phyloP scores from a whole-genome alignment of 306 rosid genomes.

The Corylus americana region DNA sequence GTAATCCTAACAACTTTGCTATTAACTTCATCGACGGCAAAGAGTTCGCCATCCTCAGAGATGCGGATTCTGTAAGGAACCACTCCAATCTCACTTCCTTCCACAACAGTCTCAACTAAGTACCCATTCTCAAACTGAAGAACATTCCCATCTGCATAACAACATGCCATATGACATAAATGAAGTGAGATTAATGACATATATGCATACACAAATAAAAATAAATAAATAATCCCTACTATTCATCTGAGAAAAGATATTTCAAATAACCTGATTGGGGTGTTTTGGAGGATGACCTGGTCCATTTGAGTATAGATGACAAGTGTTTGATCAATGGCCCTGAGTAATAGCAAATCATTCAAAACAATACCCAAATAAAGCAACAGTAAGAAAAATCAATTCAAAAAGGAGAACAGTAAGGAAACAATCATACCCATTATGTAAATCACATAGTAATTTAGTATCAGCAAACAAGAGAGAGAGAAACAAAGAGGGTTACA shows the following conservation, averaged over 20 bases:
- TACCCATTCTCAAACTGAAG: constrained; percentile 94
- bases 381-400: not conserved
- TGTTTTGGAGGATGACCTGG: constrained; percentile 67
- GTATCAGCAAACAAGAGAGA: not conserved
- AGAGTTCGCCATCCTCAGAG: constrained; percentile 88
- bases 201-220: constrained; percentile 4
- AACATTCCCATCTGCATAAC: constrained; percentile 72
- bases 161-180: constrained; percentile 6
- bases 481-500: not conserved
- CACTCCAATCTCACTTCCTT: constrained; percentile 71
- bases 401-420: not conserved
- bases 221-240: not conserved
- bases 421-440: constrained; percentile 15
- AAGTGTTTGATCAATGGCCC: constrained; percentile 81
- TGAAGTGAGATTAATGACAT: not conserved
- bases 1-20: constrained; percentile 90
- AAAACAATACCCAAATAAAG: constrained; percentile 12
- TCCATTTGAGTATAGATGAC: constrained; percentile 82
- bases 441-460: not conserved
- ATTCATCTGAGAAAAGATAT: constrained; percentile 6
- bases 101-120: constrained; percentile 89
- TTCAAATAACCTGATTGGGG: constrained; percentile 64
- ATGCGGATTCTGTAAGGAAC: constrained; percentile 59
- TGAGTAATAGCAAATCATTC: constrained; percentile 37
- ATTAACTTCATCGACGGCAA: constrained; percentile 76